A percentile compares a stretch with the other conserved stretches of the same genome.
phyloP scores from a whole-genome alignment of 495 filamentous ascomycete genomes.

The Hypoxylon perforatum region DNA sequence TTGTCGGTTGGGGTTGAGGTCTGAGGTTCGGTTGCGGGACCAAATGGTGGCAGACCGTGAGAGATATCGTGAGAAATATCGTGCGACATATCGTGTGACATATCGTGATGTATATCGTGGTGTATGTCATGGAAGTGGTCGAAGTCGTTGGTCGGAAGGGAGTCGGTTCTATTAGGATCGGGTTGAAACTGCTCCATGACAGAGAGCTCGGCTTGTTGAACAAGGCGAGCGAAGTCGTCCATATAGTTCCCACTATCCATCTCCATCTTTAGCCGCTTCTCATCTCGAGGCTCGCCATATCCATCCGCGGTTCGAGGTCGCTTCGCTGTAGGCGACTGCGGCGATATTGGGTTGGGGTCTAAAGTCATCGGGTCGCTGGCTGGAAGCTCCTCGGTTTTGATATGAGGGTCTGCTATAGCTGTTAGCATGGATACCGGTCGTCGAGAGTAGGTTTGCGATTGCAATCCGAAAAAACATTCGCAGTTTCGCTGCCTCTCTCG shows the following conservation, averaged over 20 bases:
- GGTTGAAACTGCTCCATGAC: constrained; percentile 45
- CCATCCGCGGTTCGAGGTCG: constrained; percentile 47
- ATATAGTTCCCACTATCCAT: constrained; percentile 28
- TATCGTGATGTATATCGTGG: constrained; percentile 16
- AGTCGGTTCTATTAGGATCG: constrained; percentile 14
- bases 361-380: constrained; percentile 39
- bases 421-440: neutral
- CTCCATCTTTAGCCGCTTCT: constrained; percentile 53
- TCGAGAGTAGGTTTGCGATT: neutral
- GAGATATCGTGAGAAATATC: constrained; percentile 6
- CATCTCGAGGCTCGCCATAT: constrained; percentile 31
- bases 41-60: constrained; percentile 1
- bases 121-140: constrained; percentile 16
- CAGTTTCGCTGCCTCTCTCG: neutral
- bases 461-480: no score
- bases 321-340: constrained; percentile 43
- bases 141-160: constrained; percentile 11
- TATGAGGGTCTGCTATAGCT: constrained; percentile 31
- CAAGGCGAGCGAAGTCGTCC: constrained; percentile 44
- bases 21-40: constrained; percentile 18
- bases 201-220: constrained; percentile 43
- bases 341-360: constrained; percentile 33
- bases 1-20: constrained; percentile 29
- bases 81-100: constrained; percentile 14
- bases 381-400: constrained; percentile 41